These are phyloP conservation scores for Podospora bellae-mahoneyi DNA, from an alignment of 495 filamentous ascomycete species.

Conservation along the genomic window DNA sequence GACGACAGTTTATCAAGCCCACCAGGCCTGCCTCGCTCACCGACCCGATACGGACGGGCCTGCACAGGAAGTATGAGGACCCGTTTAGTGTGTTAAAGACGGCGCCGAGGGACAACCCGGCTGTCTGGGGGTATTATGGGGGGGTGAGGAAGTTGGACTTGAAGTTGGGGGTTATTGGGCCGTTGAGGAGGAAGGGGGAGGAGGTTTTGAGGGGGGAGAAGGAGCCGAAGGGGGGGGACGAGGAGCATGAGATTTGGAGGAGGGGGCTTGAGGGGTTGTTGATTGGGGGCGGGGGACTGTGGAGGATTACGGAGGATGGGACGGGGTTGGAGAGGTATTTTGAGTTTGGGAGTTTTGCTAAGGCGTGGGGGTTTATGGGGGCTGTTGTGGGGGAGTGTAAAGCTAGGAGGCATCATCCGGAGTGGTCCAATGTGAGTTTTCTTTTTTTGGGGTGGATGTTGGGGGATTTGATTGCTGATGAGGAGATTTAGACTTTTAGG, in stretches of 20 bases:
- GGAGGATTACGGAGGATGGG: neutral
- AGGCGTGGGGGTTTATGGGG: neutral
- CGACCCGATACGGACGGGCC: neutral
- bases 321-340: neutral
- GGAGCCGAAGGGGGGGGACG: neutral
- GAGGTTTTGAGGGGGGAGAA: neutral
- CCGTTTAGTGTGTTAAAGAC: neutral
- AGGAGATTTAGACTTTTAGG: neutral
- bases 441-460: too few species aligned
- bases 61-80: neutral
- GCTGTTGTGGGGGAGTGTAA: neutral
- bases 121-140: neutral
- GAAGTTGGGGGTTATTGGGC: neutral
- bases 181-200: neutral
- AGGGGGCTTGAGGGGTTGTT: neutral
- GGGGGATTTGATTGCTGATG: neutral
- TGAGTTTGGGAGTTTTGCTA: neutral
- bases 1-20: neutral
- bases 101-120: neutral
- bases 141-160: neutral
- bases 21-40: neutral
- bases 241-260: neutral
- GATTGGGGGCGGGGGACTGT: neutral
- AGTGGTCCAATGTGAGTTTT: neutral
- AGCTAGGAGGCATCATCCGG: neutral